Percentiles rank a stretch among this genome's conserved stretches.
These are phyloP conservation scores for Chytriomyces hyalinus DNA, from an alignment of 192 early-diverging fungal species.

Conservation along the genomic window DNA sequence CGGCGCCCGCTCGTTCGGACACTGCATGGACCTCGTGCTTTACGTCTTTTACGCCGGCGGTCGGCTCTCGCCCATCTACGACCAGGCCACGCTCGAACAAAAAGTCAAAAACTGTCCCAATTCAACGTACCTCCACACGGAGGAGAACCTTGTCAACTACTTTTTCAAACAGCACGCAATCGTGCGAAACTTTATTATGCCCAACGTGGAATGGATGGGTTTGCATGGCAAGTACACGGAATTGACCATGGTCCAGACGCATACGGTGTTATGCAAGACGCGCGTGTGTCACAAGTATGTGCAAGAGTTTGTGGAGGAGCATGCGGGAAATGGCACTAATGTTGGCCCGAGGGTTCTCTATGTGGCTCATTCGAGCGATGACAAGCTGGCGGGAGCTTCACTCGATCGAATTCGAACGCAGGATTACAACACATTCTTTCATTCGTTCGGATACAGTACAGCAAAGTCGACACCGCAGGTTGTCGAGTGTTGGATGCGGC, in stretches of 20 bases:
- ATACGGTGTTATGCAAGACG: conserved; percentile 7
- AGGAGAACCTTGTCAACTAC: conserved; percentile 8
- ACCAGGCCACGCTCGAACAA: background rate
- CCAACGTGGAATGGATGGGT: conserved; percentile 17
- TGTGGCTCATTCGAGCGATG: background rate
- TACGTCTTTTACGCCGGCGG: conserved; percentile 25
- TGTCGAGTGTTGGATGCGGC: conserved; percentile 12
- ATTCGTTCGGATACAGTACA: conserved; percentile 11
- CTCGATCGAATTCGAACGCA: background rate
- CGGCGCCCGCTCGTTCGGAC: conserved; percentile 17
- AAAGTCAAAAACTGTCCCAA: conserved; percentile 11
- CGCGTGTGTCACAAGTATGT: background rate
- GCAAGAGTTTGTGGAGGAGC: background rate
- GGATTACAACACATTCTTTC: conserved; percentile 26
- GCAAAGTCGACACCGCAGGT: conserved; percentile 11
- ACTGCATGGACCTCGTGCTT: conserved; percentile 25
- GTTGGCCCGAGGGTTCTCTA: background rate
- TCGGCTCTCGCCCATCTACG: background rate
- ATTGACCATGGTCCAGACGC: background rate
- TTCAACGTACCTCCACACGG: conserved; percentile 4
- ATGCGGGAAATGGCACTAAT: background rate
- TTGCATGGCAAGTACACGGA: no score
- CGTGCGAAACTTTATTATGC: conserved; percentile 12
- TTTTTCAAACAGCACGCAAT: background rate
- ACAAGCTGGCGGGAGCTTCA: background rate